phyloP scores from a whole-genome alignment of 1,284 basidiomycete species.

The Marasmius tenuissimus region DNA sequence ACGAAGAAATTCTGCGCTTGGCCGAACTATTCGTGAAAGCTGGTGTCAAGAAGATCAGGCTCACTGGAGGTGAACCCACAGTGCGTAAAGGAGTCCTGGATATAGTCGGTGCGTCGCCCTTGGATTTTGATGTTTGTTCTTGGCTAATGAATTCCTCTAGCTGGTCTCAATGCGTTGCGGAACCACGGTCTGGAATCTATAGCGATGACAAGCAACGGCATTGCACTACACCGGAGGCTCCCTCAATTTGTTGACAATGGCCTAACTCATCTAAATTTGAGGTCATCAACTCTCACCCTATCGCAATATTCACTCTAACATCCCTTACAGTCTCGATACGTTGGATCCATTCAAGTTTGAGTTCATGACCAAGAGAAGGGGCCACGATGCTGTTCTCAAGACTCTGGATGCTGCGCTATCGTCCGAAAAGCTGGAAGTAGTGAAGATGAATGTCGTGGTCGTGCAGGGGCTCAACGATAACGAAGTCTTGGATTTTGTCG shows the following conservation, averaged over 20 bases:
- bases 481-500: constrained; percentile 78
- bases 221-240: constrained; percentile 73
- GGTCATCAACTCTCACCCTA: constrained; percentile 36
- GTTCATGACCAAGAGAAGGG: constrained; percentile 76
- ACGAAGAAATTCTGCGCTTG: constrained; percentile 75
- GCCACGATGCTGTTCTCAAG: constrained; percentile 74
- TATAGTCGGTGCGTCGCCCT: constrained; percentile 59
- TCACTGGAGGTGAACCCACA: constrained; percentile 90
- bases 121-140: neutral
- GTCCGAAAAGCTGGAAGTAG: constrained; percentile 47
- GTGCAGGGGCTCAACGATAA: constrained; percentile 79
- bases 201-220: constrained; percentile 86
- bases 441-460: constrained; percentile 86
- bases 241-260: constrained; percentile 69
- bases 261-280: constrained; percentile 82
- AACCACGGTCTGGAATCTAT: constrained; percentile 69
- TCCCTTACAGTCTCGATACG: constrained; percentile 69
- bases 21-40: constrained; percentile 78
- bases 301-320: constrained; percentile 5
- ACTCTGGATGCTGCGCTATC: constrained; percentile 65
- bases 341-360: constrained; percentile 88
- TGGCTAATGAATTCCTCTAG: constrained; percentile 30
- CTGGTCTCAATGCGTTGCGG: constrained; percentile 55
- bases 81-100: constrained; percentile 77
- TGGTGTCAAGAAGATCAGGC: constrained; percentile 83